Evolutionary conservation across 2,329 filamentous ascomycete genomes (phyloP).

Genomic region (Fusarium aywerte): DNA sequence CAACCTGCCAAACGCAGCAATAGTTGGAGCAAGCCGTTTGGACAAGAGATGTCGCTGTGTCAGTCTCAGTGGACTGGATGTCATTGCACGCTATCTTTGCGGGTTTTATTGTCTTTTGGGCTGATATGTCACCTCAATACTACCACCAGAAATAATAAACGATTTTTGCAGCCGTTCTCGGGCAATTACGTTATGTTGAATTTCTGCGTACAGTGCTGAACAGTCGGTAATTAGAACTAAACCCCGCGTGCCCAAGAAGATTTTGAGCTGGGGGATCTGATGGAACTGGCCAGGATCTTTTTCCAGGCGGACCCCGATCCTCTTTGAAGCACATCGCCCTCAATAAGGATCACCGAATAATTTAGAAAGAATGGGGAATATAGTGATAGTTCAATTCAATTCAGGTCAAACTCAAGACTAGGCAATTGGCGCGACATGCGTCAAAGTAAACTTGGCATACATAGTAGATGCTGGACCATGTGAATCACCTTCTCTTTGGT

Average conservation of each 20-base stretch:
- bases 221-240: not conserved
- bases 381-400: too few species aligned
- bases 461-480: not conserved
- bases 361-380: conserved; percentile 10
- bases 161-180: not conserved
- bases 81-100: conserved; percentile 5
- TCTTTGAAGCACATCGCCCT: conserved; percentile 30
- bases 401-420: not conserved
- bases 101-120: not conserved
- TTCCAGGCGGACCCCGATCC: conserved; percentile 11
- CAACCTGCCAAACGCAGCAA: conserved; percentile 35
- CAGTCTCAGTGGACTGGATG: conserved; percentile 23
- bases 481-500: conserved; percentile 14
- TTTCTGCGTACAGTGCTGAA: not conserved
- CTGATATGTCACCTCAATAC: conserved; percentile 15
- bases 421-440: conserved; percentile 20
- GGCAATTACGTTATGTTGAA: not conserved
- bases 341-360: conserved; percentile 33
- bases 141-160: conserved; percentile 6
- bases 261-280: conserved; percentile 12
- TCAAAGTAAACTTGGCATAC: not conserved
- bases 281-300: conserved; percentile 13
- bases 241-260: conserved; percentile 21
- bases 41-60: conserved; percentile 30
- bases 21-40: conserved; percentile 3